These are phyloP conservation scores for Colletotrichum magnum DNA, from an alignment of 2,329 filamentous ascomycete genomes.

Conservation along the genomic window DNA sequence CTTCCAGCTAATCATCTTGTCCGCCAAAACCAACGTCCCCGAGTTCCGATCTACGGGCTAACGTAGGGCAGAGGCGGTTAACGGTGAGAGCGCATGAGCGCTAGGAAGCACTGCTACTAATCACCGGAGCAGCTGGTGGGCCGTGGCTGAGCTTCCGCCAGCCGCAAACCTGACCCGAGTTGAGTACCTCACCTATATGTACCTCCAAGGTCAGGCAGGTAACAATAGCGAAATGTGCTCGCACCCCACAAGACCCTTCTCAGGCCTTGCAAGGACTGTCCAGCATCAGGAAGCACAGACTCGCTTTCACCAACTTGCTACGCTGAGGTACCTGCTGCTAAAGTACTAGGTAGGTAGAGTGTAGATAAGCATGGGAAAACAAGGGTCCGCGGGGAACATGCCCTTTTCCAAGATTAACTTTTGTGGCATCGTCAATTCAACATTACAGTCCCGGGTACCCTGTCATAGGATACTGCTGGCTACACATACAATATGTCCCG, in stretches of 20 bases:
- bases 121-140: background rate
- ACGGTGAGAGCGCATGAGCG: conserved; percentile 1
- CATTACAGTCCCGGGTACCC: conserved; percentile 30
- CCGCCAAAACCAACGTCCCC: no score
- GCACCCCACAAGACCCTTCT: conserved; percentile 13
- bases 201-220: no score
- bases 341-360: background rate
- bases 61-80: conserved; percentile 6
- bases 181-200: no score
- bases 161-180: background rate
- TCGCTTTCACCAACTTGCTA: background rate
- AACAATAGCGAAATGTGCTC: background rate
- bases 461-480: background rate
- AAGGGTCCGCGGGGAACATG: conserved; percentile 32
- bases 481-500: background rate
- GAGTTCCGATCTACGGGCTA: background rate
- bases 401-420: conserved; percentile 25
- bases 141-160: conserved; percentile 20
- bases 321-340: background rate
- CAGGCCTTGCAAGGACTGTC: conserved; percentile 11
- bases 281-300: background rate
- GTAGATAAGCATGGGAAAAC: conserved; percentile 9
- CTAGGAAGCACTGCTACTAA: background rate
- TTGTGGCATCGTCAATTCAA: conserved; percentile 36
- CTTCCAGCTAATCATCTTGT: no score